Evolutionary conservation across 1,284 basidiomycete species (phyloP).

Genomic region (Sutorius eximius): DNA sequence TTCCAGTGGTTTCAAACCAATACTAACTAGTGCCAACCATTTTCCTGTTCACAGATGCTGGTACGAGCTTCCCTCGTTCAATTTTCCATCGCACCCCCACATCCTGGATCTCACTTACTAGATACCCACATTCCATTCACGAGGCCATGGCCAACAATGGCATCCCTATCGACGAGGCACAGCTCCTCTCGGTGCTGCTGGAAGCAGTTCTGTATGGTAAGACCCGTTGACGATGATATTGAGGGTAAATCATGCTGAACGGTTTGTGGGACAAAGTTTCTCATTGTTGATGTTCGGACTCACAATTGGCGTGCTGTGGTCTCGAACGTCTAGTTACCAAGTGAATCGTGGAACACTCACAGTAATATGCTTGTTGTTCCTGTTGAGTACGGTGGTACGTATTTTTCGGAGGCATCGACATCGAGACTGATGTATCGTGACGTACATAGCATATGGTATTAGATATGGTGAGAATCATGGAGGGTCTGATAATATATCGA

Average conservation of each 20-base stretch:
- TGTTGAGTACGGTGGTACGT: conserved; percentile 9
- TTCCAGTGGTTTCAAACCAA: no score
- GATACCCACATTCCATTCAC: no score
- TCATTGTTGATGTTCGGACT: not conserved
- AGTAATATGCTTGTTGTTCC: not conserved
- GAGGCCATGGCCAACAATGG: not conserved
- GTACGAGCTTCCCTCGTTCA: no score
- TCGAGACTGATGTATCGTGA: not conserved
- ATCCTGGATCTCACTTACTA: no score
- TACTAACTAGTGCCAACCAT: no score
- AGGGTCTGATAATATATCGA: conserved; percentile 1
- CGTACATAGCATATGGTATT: not conserved
- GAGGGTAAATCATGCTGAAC: not conserved
- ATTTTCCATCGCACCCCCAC: no score
- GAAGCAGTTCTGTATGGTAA: not conserved
- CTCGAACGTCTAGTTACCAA: not conserved
- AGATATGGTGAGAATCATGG: not conserved
- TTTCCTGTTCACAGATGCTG: no score
- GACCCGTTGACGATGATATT: not conserved
- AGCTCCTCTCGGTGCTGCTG: not conserved
- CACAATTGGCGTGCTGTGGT: not conserved
- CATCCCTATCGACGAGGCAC: not conserved
- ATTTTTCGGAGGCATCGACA: not conserved
- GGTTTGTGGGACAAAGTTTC: not conserved
- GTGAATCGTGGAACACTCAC: conserved; percentile 1